Base-by-base conservation (phyloP, 805 yeast species). In the Nakazawaea pomicola region DNA sequence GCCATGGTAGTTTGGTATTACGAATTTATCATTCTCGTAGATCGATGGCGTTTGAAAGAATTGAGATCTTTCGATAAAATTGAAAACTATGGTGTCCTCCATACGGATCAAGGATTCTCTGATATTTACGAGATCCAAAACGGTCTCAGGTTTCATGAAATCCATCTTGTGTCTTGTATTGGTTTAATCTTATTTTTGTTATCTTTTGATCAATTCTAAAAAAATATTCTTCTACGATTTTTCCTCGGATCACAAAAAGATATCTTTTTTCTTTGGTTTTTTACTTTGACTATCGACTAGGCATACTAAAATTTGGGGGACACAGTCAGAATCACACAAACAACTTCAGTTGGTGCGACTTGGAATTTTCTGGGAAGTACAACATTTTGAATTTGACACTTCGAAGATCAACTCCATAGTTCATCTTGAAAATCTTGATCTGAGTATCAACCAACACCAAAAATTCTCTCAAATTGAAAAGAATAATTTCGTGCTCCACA, bases 61-160 rank as follows among this genome's bases (percentile, higher is more conserved):
- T 64, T 91, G 96, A 3, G 96, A 86, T 49, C 99, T 73, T 60
- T 93, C 99, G 46, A 93, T 90, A 50, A 93, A 75, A 43, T 83
- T 85, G 69, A 90, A 93, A 46, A 93, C 83, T 51, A 93, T 89
- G 6, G 97, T 85, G 61, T 93, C 98, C 57, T 93, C 99, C 96
- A 93, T 88, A 41, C 96, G 77, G 29, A 90, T 81, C 35, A 93
- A 69, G 14, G 87, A 83, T 46, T 76, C 80, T 47, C 99, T 78
- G 53, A 93, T 93, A 62, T 93, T 89, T 52, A 67, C 68, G 44
- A 93, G 67, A 53, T 88, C 76, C 38, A 93, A 71, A 6, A 87
- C 96, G 0, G 95, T 76, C 36, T 82, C 83, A 14, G 95, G 93
- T 50, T 80, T 77, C 58, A 75, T 73, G 60, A 89, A 90, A 63